Base-by-base conservation (phyloP, 345 rosid genomes). In the Gossypium raimondii region DNA sequence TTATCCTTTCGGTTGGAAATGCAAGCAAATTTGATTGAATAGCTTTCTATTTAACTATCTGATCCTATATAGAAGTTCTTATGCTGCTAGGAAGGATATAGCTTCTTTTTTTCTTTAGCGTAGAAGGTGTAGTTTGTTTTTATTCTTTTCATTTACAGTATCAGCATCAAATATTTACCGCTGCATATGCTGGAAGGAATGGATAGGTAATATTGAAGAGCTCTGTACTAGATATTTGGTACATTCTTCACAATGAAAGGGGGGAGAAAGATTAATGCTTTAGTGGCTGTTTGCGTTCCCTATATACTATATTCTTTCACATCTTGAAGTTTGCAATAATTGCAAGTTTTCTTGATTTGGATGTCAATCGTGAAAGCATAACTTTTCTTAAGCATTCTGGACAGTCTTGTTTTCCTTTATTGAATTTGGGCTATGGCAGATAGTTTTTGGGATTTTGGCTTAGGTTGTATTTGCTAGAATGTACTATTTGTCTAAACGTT, bases 11-110 rank as follows among this genome's bases (percentile, higher is more conserved):
- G 17, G 56, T 20, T 52, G 71, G 55, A 29, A 51, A 9, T 70
- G 41, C 45, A 27, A 68, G 72, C 34, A 68, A 68, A 17, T 48
- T 68, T 68, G 25, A 68, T 43, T 48, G 43, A 50, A 66, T 3
- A 7, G 20, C 72, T 44, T 43, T 43, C 27, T 64, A 0, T 43
- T 2, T n/a, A 18, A 25, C 44, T 45, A 62, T 62, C 29, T 9
- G 45, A 62, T 34, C 22, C 45, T 17, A 62, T 16, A 20, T 44
- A 62, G 22, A 16, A 62, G 2, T 7, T 34, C 38, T 34, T 34
- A 29, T 16, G 47, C 67, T 62, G 67, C 47, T 8, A 62, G 67
- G 67, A 66, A 11, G 11, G n/a, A n/a, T 66, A 52, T 66, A 66
- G 53, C 27, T 65, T 65, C 38, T 29, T 29, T 41, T 14, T 65